Evolutionary conservation across 345 rosid genomes (phyloP), one percentile per base, ranked within the genome.

Genomic region (Turnera subulata): DNA sequence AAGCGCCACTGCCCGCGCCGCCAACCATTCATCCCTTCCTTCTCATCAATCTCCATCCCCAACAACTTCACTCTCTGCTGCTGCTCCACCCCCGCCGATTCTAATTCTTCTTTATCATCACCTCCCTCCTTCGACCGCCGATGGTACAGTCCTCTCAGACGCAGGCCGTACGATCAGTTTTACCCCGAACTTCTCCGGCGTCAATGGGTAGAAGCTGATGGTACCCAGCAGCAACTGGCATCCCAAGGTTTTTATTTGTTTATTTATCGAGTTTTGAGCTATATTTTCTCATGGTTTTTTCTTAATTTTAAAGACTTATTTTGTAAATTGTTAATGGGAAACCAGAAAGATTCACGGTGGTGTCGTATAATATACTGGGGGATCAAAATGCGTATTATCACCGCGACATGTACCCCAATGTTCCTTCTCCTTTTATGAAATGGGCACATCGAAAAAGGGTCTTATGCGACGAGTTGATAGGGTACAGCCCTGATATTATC

Each of bases 291-390:
- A n/a, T n/a, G n/a, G n/a, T n/a, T n/a, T n/a, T 32, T 40, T 14
- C 4, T 26, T 22, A 29, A 5, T 8, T 5, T n/a, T 24, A 21
- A 40, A 9, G 12, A 18, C 11, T 29, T 48, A 46, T 26, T 18
- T 24, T 9, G 17, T 33, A 35, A 14, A 18, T 46, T 26, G 20
- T 53, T 43, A 57, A 18, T 59, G 58, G 15, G 70, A 44, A 21
- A 12, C 2, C 70, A 79, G 91, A 79, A 68, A 84, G 77, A 67
- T 74, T 89, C 69, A 81, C 66, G 0, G 66, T 89, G 46, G 82
- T 78, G 47, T 86, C 91, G 0, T 86, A 89, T 77, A 89, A 89
- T 68, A 82, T 89, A 71, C 54, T 89, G 72, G 97, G 82, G 56
- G 87, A 82, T 46, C 68, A 71, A 64, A 86, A 89, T 70, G 80